Percentiles rank a stretch among this genome's conserved stretches.
Conservation (phyloP, 176 grass and related monocot genomes). For the Poa pratensis region DNA sequence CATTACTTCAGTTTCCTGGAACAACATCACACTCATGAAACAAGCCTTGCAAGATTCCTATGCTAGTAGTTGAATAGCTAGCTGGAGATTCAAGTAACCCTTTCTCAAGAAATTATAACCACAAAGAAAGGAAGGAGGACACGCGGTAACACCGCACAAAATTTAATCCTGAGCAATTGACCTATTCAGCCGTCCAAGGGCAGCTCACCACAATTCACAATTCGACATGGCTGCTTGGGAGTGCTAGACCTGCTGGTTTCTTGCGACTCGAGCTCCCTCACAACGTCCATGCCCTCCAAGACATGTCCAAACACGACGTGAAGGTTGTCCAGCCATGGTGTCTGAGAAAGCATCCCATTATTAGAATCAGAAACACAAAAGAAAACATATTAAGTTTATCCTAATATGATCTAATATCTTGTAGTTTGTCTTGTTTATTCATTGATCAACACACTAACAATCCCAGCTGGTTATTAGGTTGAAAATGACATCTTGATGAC, state of each 20-base stretch:
- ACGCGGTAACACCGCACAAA: background rate
- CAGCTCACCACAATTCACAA: slow-evolving; percentile 62
- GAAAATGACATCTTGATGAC: slow-evolving; percentile 29
- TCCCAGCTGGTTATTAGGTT: slow-evolving; percentile 16
- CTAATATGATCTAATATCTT: slow-evolving; percentile 10
- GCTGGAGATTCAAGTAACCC: slow-evolving; percentile 9
- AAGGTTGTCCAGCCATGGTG: slow-evolving; percentile 65
- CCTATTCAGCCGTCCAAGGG: slow-evolving; percentile 47
- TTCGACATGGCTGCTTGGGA: slow-evolving; percentile 56
- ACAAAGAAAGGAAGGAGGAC: slow-evolving; percentile 5
- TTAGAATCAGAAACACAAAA: slow-evolving; percentile 22
- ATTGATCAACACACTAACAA: background rate
- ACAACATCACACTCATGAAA: background rate
- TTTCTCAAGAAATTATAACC: slow-evolving; percentile 1
- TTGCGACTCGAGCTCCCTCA: slow-evolving; percentile 68
- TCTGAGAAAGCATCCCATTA: slow-evolving; percentile 46
- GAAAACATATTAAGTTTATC: slow-evolving; percentile 36
- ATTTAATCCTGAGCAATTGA: slow-evolving; percentile 1
- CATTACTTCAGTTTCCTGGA: background rate
- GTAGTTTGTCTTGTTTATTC: slow-evolving; percentile 7
- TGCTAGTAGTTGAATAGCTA: background rate
- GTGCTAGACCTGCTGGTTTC: slow-evolving; percentile 64
- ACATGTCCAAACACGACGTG: slow-evolving; percentile 78
- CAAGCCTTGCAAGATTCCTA: background rate
- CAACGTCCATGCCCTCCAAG: slow-evolving; percentile 65